Base-by-base conservation (phyloP, 2,329 filamentous ascomycete genomes). In the Arthrobotrys conoides region DNA sequence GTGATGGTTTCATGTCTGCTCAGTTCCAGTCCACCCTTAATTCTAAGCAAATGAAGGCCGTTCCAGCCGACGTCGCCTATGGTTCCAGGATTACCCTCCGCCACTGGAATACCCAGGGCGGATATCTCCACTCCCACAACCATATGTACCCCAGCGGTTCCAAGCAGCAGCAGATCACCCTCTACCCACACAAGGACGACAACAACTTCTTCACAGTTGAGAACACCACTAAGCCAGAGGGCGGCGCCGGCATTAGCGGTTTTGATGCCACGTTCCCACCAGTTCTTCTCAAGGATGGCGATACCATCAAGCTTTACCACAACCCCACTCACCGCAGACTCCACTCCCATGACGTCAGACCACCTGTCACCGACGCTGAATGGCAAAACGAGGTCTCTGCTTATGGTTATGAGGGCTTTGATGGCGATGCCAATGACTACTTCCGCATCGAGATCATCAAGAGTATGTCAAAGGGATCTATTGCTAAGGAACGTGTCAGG, bases 1-100 rank as follows among this genome's bases (percentile, higher is more conserved):
- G 96, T 69, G 96, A 99, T 85, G 96, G 96, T 70, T 99, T 99
- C 87, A 99, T 99, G 96, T 97, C 94, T 83, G 97, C 95, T 70
- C 96, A 99, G 84, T 99, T 99, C 87, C 96, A 99, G 86, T 92
- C 96, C 36, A 98, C 96, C 1, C 88, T 99, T 81, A 99, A 98
- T 86, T 94, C 91, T 83, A 99, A 98, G 87, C 91, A 90, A 67
- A 99, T 99, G 96, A 91, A 93, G 84, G 94, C 97, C 85, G 94
- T 97, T 4, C 92, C 96, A 1, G 96, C 93, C 33, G 94, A 99
- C 85, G 92, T 99, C 75, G 91, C 92, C 30, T 91, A 96, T 83
- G 96, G 96, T 76, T 97, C 94, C 84, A 90, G 92, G 80, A 89
- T 99, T 82, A 91, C 88, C 80, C 89, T 99, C 82, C 92, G 96